Conservation (phyloP, 768 basidiomycete genomes). For the Tremella yokohamensis region DNA sequence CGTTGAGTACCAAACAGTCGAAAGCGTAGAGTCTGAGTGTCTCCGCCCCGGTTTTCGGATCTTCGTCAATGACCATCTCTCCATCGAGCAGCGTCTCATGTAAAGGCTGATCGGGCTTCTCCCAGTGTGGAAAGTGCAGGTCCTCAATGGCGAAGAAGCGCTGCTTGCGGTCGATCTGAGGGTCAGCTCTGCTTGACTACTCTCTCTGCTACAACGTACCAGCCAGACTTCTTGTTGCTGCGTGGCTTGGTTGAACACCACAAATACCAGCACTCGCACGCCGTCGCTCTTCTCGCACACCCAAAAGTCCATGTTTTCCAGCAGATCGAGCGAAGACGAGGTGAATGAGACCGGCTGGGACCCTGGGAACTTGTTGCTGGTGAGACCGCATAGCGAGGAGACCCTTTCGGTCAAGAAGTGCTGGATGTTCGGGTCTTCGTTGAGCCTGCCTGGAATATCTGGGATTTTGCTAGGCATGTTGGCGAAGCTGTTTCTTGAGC, state of each 20-base stretch:
- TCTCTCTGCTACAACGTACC: constrained; percentile 56
- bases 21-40: constrained; percentile 80
- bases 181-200: neutral
- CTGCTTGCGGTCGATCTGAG: constrained; percentile 92
- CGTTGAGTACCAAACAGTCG: constrained; percentile 83
- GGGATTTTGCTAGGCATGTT: constrained; percentile 25
- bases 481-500: too few relatives aligned
- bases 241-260: constrained; percentile 61
- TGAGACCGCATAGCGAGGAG: constrained; percentile 31
- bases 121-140: constrained; percentile 85
- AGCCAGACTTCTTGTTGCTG: constrained; percentile 63
- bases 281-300: constrained; percentile 99
- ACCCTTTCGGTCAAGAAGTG: constrained; percentile 28
- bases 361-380: constrained; percentile 66
- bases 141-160: constrained; percentile 69
- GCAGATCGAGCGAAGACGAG: constrained; percentile 62
- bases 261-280: constrained; percentile 77
- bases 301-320: constrained; percentile 91
- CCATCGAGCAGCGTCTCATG: constrained; percentile 83
- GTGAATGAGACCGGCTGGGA: constrained; percentile 93
- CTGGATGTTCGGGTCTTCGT: constrained; percentile 27
- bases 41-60: constrained; percentile 70
- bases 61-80: constrained; percentile 86
- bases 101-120: constrained; percentile 64
- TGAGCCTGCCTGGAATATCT: constrained; percentile 36